These are phyloP conservation scores for Lentithecium fluviatile DNA, from an alignment of 495 filamentous ascomycete genomes.

Conservation along the genomic window DNA sequence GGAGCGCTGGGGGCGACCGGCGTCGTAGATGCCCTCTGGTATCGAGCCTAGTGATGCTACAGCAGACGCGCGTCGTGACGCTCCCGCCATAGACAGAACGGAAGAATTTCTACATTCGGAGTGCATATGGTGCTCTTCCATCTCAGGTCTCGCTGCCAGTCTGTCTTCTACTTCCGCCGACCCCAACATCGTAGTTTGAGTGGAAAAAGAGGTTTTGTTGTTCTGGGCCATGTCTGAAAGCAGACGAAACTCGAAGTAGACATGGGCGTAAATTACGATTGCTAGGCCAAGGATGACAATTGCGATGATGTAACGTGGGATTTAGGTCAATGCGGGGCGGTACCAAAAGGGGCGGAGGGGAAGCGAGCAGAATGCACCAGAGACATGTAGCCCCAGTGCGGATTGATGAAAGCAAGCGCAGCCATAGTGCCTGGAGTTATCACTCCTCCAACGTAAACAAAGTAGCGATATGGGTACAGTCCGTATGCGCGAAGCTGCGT, in stretches of 20 bases:
- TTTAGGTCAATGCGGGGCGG: constrained; percentile 65
- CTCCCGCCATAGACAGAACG: constrained; percentile 38
- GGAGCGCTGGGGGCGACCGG: neutral
- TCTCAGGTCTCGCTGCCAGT: neutral
- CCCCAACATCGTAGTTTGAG: neutral
- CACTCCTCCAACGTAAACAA: constrained; percentile 55
- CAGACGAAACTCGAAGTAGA: constrained; percentile 49
- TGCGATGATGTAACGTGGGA: constrained; percentile 69
- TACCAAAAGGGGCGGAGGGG: constrained; percentile 62
- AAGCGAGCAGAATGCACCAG: constrained; percentile 64
- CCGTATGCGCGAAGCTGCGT: constrained; percentile 50
- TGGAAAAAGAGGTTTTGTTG: constrained; percentile 10
- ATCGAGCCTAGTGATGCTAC: neutral
- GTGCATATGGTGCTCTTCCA: neutral
- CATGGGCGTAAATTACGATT: constrained; percentile 65
- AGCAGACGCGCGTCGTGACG: constrained; percentile 6
- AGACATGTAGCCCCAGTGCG: constrained; percentile 53
- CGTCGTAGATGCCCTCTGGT: neutral
- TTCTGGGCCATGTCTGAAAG: constrained; percentile 5
- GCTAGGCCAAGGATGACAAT: constrained; percentile 61
- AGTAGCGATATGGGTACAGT: constrained; percentile 62
- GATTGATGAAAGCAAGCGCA: constrained; percentile 62
- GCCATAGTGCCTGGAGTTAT: constrained; percentile 59
- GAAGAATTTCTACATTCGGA: constrained; percentile 21
- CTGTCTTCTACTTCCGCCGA: constrained; percentile 5